A percentile compares a stretch with the other conserved stretches of the same genome.
phyloP scores from a whole-genome alignment of 2,329 filamentous ascomycete genomes.

The Trichoderma koningii region DNA sequence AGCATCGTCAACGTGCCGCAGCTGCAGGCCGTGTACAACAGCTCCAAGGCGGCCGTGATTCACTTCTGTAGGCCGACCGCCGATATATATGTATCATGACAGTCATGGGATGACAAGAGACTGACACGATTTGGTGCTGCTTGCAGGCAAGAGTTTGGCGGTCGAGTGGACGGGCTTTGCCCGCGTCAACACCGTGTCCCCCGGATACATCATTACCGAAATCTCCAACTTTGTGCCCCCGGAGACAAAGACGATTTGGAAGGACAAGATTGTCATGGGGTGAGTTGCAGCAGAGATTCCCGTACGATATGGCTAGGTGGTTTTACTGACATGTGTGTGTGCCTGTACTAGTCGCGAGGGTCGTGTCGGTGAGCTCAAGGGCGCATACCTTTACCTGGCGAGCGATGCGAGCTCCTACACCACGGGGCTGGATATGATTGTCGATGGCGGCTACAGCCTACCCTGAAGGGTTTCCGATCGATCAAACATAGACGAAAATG shows the following conservation, averaged over 20 bases:
- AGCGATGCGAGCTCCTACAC: slow-evolving; percentile 83
- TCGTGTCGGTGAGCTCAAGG: slow-evolving; percentile 74
- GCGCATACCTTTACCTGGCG: slow-evolving; percentile 77
- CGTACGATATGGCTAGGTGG: neutral
- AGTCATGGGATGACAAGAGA: neutral
- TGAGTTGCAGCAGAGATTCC: slow-evolving; percentile 38
- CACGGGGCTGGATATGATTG: slow-evolving; percentile 71
- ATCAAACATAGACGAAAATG: neutral
- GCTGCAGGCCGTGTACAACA: slow-evolving; percentile 72
- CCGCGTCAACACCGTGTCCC: slow-evolving; percentile 70
- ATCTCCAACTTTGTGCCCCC: slow-evolving; percentile 65
- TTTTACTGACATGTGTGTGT: neutral
- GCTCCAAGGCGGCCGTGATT: slow-evolving; percentile 66
- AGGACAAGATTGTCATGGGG: slow-evolving; percentile 78
- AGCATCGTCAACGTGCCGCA: slow-evolving; percentile 79
- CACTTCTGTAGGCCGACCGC: slow-evolving; percentile 51
- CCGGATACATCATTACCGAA: slow-evolving; percentile 75
- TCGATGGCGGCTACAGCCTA: slow-evolving; percentile 73
- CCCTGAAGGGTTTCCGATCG: slow-evolving; percentile 41
- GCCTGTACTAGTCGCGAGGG: slow-evolving; percentile 62
- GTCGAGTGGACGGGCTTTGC: slow-evolving; percentile 79
- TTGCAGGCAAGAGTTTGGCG: slow-evolving; percentile 66
- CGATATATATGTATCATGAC: no score
- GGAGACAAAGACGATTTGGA: slow-evolving; percentile 73
- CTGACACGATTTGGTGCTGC: neutral